phyloP scores from a whole-genome alignment of 2,329 filamentous ascomycete species.

The Chaetothyriales sp. region DNA sequence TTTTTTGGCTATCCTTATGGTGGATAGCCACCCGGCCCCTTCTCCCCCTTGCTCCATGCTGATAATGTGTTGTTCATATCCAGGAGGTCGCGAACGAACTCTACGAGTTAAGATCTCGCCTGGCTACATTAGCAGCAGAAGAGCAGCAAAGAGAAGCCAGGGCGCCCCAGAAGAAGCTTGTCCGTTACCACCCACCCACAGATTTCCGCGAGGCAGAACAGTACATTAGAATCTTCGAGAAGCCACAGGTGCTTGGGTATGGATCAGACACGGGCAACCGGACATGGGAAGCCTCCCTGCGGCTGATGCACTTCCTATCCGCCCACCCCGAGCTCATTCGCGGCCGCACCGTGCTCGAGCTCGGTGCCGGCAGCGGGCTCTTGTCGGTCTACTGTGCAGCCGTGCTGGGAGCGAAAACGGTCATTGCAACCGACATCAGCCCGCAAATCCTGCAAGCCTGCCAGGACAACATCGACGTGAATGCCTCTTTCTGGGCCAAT shows the following conservation, averaged over 20 bases:
- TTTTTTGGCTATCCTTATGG: no score
- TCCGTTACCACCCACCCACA: no score
- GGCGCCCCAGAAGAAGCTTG: no score
- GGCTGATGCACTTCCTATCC: conserved; percentile 46
- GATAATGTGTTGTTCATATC: no score
- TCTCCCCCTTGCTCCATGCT: no score
- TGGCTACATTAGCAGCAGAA: no score
- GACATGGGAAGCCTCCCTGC: conserved; percentile 55
- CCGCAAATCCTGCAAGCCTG: conserved; percentile 26
- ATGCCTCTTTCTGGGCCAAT: conserved; percentile 12
- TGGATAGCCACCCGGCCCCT: no score
- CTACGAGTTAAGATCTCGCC: no score
- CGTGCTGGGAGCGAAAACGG: conserved; percentile 37
- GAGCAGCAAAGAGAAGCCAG: no score
- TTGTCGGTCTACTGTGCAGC: conserved; percentile 49
- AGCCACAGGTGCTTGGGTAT: conserved; percentile 1
- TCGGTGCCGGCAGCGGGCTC: conserved; percentile 54
- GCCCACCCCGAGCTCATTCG: conserved; percentile 33
- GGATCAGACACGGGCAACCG: conserved; percentile 45
- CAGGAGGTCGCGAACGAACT: no score
- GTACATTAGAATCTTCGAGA: no score
- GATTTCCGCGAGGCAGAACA: no score
- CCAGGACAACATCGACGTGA: conserved; percentile 23
- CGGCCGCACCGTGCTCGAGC: conserved; percentile 44
- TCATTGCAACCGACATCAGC: conserved; percentile 50